These are phyloP conservation scores for Rhynchosporium secalis DNA, from an alignment of 2,329 filamentous ascomycete genomes.

Conservation along the genomic window DNA sequence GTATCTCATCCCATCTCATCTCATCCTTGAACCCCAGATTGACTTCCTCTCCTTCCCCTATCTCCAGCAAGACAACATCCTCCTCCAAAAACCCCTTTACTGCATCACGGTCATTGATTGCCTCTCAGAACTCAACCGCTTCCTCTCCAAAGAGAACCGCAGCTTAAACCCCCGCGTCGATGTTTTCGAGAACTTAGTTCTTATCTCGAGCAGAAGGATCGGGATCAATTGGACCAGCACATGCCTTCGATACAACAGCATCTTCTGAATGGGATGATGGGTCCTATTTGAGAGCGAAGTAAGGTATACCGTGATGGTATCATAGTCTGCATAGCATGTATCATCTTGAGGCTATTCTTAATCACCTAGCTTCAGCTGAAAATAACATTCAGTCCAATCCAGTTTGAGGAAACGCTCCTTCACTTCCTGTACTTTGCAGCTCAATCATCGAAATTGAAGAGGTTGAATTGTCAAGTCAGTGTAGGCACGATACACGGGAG, in stretches of 20 bases:
- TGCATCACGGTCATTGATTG: conserved; percentile 63
- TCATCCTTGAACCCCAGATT: not conserved
- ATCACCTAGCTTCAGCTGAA: too few species aligned
- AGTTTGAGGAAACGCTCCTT: too few species aligned
- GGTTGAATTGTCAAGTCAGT: not conserved
- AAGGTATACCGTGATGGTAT: too few species aligned
- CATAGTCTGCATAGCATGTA: too few species aligned
- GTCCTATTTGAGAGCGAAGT: conserved; percentile 1
- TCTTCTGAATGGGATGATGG: conserved; percentile 11
- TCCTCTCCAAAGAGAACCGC: conserved; percentile 77
- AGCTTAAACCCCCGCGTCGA: conserved; percentile 75
- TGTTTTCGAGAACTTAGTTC: conserved; percentile 78
- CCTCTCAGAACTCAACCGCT: conserved; percentile 84
- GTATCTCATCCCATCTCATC: not conserved
- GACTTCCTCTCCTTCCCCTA: too few species aligned
- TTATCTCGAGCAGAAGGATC: conserved; percentile 33
- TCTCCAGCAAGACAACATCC: conserved; percentile 46
- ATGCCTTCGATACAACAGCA: conserved; percentile 11
- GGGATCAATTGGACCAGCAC: not conserved
- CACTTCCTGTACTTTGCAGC: too few species aligned
- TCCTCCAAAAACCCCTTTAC: conserved; percentile 66
- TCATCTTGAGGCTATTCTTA: too few species aligned
- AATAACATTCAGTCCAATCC: too few species aligned
- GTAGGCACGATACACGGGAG: not conserved
- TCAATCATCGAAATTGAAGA: not conserved